Percentiles rank a stretch among this genome's conserved stretches.
phyloP scores from a whole-genome alignment of 306 rosid genomes.

The Rosa multiflora region DNA sequence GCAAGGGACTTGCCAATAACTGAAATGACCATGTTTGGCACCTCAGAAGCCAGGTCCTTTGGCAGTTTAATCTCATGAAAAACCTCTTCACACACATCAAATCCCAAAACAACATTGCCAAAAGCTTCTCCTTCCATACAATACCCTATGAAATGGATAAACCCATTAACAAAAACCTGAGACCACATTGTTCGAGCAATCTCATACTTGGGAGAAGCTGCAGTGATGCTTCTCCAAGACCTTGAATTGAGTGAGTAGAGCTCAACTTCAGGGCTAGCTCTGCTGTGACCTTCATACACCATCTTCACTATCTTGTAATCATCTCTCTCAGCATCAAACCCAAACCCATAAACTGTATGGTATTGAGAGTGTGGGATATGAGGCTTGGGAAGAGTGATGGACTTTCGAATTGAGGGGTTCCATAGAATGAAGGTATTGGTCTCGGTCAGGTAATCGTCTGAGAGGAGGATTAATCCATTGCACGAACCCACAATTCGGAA shows the following conservation, averaged over 20 bases:
- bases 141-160: slow-evolving; percentile 15
- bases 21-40: background rate
- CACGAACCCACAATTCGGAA: background rate
- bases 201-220: slow-evolving; percentile 1
- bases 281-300: background rate
- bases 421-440: background rate
- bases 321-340: slow-evolving; percentile 3
- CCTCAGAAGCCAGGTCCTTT: background rate
- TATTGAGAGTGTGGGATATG: background rate
- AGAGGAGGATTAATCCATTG: slow-evolving; percentile 12
- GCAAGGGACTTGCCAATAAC: background rate
- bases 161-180: slow-evolving; percentile 13
- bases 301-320: slow-evolving; percentile 13
- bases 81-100: slow-evolving; percentile 13
- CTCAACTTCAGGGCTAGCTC: background rate
- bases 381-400: background rate
- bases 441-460: background rate
- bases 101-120: background rate
- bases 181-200: background rate
- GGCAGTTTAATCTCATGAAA: slow-evolving; percentile 10
- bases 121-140: background rate
- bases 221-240: background rate
- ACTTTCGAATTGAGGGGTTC: slow-evolving; percentile 20
- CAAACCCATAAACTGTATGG: slow-evolving; percentile 11
- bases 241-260: slow-evolving; percentile 12